Conservation (phyloP, 1,284 basidiomycete species). For the Mixia osmundae region DNA sequence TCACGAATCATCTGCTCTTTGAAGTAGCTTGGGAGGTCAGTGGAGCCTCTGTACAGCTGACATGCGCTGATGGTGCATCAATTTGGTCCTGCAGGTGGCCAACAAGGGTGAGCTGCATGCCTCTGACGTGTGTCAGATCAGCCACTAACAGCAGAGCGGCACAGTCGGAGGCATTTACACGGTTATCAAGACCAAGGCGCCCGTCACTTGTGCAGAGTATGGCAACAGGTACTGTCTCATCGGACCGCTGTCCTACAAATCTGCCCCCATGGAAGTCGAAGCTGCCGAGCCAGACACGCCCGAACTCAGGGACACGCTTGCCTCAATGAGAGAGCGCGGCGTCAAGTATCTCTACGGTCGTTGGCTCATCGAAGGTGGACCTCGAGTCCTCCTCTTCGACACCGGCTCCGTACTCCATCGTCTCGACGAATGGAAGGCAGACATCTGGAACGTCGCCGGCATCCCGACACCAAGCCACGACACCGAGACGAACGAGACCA, state of each 20-base stretch:
- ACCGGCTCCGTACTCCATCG: constrained; percentile 64
- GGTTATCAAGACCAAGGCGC: constrained; percentile 50
- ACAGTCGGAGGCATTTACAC: constrained; percentile 10
- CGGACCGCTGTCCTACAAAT: constrained; percentile 86
- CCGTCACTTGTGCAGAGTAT: constrained; percentile 82
- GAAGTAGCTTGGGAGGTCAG: constrained; percentile 4
- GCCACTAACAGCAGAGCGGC: background rate
- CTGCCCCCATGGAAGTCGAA: constrained; percentile 95
- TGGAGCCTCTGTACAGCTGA: background rate
- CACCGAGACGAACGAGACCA: constrained; percentile 95
- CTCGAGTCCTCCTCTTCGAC: constrained; percentile 83
- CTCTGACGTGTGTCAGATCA: background rate
- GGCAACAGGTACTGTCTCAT: constrained; percentile 60
- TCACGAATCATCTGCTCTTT: constrained; percentile 9
- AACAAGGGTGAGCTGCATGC: constrained; percentile 41
- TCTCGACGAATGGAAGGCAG: constrained; percentile 93
- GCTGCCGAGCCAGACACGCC: constrained; percentile 43
- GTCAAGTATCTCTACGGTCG: constrained; percentile 86
- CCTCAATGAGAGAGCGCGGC: constrained; percentile 58
- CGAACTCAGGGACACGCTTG: constrained; percentile 40
- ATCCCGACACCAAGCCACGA: constrained; percentile 90
- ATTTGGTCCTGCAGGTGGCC: constrained; percentile 39
- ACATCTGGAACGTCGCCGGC: constrained; percentile 91
- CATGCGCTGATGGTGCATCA: background rate
- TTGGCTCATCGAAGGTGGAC: constrained; percentile 93